Percentiles rank a stretch among this genome's conserved stretches.
These are phyloP conservation scores for Russula virescens DNA, from an alignment of 768 basidiomycete species.

Conservation along the genomic window DNA sequence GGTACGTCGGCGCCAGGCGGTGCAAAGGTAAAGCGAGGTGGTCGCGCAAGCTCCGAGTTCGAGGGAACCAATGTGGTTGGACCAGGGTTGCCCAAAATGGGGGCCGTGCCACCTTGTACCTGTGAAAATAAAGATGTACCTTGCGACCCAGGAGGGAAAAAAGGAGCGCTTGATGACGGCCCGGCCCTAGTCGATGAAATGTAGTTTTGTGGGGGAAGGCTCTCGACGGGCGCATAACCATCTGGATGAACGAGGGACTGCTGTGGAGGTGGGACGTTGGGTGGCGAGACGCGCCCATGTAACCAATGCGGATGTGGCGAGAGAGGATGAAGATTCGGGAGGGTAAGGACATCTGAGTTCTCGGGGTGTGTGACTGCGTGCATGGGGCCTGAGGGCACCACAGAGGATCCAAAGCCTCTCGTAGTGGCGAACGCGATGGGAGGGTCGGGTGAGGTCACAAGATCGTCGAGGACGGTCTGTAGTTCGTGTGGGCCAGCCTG, in stretches of 20 bases:
- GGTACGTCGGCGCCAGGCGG: constrained; percentile 12
- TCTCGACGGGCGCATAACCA: constrained; percentile 11
- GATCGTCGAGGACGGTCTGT: background rate
- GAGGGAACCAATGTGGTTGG: constrained; percentile 6
- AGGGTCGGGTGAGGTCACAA: background rate
- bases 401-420: background rate
- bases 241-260: background rate
- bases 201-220: constrained; percentile 16
- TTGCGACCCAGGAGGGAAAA: constrained; percentile 1
- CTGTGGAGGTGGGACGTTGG: background rate
- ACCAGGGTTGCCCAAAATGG: background rate
- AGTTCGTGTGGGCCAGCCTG: constrained; percentile 1
- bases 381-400: background rate
- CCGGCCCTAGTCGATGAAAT: background rate
- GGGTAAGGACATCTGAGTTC: background rate
- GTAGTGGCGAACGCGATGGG: background rate
- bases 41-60: constrained; percentile 16
- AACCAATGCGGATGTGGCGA: constrained; percentile 11
- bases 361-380: background rate
- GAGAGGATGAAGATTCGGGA: background rate
- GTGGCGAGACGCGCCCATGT: background rate
- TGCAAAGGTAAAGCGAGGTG: constrained; percentile 16
- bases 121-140: background rate
- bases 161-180: constrained; percentile 4
- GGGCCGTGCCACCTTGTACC: background rate